Conservation (phyloP, 2,329 filamentous ascomycete species). For the Coniochaeta sp. region DNA sequence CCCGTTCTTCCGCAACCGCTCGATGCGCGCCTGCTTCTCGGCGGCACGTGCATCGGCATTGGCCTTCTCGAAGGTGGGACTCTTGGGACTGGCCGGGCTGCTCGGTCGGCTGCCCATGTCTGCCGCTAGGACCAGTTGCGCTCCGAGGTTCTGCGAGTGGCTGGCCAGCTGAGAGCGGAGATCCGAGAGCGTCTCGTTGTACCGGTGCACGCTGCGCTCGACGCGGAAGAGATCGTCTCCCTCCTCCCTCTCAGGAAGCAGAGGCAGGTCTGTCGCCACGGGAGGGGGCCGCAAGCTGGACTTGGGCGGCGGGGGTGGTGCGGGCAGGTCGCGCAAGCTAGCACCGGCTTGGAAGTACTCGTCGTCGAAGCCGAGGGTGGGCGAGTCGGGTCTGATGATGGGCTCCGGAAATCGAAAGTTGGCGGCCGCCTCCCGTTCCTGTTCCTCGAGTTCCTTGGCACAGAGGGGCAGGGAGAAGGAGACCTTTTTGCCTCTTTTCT, state of each 20-base stretch:
- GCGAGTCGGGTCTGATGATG: conserved; percentile 48
- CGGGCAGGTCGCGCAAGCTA: conserved; percentile 17
- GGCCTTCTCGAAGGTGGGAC: conserved; percentile 13
- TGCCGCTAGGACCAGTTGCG: conserved; percentile 21
- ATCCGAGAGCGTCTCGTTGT: conserved; percentile 37
- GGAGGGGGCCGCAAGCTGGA: neutral
- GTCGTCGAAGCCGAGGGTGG: conserved; percentile 49
- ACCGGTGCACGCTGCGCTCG: conserved; percentile 37
- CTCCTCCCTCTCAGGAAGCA: conserved; percentile 5
- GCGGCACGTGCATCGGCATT: conserved; percentile 18
- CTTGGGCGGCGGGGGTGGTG: conserved; percentile 12
- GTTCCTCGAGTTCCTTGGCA: neutral
- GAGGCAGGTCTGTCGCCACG: conserved; percentile 9
- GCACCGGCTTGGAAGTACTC: conserved; percentile 21
- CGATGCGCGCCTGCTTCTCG: conserved; percentile 43
- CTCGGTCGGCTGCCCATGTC: conserved; percentile 4
- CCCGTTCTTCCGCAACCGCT: conserved; percentile 42
- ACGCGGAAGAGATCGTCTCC: conserved; percentile 25
- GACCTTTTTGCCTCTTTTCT: conserved; percentile 30
- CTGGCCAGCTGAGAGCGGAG: conserved; percentile 40
- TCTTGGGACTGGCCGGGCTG: neutral
- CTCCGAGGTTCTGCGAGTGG: conserved; percentile 39
- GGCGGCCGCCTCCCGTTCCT: conserved; percentile 21
- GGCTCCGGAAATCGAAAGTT: conserved; percentile 32
- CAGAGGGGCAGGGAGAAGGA: conserved; percentile 30